phyloP scores from a whole-genome alignment of 192 early-diverging fungal genomes.

The Linnemannia schmuckeri region DNA sequence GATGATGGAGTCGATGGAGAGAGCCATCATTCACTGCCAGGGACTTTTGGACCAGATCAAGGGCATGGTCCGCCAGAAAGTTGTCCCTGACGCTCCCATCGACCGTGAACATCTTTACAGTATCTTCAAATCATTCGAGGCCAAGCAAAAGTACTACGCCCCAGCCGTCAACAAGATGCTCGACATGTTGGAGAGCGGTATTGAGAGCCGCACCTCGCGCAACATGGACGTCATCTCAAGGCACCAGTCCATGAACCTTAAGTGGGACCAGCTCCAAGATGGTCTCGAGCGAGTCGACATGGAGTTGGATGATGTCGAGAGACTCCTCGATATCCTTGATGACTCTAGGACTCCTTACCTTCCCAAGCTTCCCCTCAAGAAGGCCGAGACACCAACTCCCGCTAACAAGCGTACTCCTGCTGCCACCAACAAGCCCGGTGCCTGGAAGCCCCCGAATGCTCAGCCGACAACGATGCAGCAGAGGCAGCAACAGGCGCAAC shows the following conservation, averaged over 20 bases:
- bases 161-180: slow-evolving; percentile 69
- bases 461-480: slow-evolving; percentile 11
- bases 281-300: slow-evolving; percentile 53
- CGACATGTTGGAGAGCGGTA: slow-evolving; percentile 66
- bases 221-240: slow-evolving; percentile 60
- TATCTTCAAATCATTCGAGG: slow-evolving; percentile 68
- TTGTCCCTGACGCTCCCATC: slow-evolving; percentile 51
- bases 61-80: slow-evolving; percentile 45
- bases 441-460: slow-evolving; percentile 22
- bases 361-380: slow-evolving; percentile 50
- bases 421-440: not conserved
- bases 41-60: slow-evolving; percentile 52
- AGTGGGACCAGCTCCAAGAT: slow-evolving; percentile 65
- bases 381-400: slow-evolving; percentile 12
- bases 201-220: slow-evolving; percentile 60
- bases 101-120: slow-evolving; percentile 62
- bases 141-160: slow-evolving; percentile 68
- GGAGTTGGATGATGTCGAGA: slow-evolving; percentile 54
- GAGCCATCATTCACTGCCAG: slow-evolving; percentile 65
- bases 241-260: slow-evolving; percentile 62
- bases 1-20: slow-evolving; percentile 71
- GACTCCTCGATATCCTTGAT: slow-evolving; percentile 46
- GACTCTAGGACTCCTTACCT: slow-evolving; percentile 40
- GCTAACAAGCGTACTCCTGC: slow-evolving; percentile 15
- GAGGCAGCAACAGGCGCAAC: slow-evolving; percentile 29